These are phyloP conservation scores for Scheffersomyces ergatensis DNA, from an alignment of 805 yeast genomes.

Conservation along the genomic window DNA sequence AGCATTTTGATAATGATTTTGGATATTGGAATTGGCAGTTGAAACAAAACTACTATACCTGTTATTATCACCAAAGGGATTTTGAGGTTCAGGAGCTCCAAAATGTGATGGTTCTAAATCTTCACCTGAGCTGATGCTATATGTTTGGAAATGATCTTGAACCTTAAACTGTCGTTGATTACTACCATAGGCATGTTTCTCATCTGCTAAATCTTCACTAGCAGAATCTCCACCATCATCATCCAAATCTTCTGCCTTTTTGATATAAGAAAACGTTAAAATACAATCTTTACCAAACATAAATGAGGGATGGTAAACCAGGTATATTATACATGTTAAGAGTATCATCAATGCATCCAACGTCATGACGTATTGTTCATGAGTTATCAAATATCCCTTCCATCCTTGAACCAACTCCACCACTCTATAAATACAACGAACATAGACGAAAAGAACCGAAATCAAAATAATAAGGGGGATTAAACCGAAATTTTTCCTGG, in stretches of 20 bases:
- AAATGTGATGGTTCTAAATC: not conserved
- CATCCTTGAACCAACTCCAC: slow-evolving; percentile 74
- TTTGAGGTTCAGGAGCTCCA: too few relatives aligned
- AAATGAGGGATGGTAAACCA: slow-evolving; percentile 61
- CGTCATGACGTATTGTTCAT: slow-evolving; percentile 39
- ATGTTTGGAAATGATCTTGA: not conserved
- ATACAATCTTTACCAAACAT: slow-evolving; percentile 47
- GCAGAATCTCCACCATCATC: not conserved
- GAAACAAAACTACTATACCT: not conserved
- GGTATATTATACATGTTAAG: slow-evolving; percentile 16
- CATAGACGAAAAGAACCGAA: slow-evolving; percentile 53
- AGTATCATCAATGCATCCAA: slow-evolving; percentile 30
- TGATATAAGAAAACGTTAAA: not conserved
- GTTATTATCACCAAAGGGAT: not conserved
- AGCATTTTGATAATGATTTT: not conserved
- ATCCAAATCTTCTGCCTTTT: not conserved
- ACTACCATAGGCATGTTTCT: not conserved
- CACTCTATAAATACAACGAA: slow-evolving; percentile 72
- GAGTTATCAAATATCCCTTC: slow-evolving; percentile 58
- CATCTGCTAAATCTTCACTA: not conserved
- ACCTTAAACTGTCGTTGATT: not conserved
- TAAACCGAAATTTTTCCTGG: slow-evolving; percentile 30
- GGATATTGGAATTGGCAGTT: not conserved
- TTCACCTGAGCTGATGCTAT: not conserved
- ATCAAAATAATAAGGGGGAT: slow-evolving; percentile 46